Conservation (phyloP, 371 early-diverging fungal species). For the Racocetra persica region DNA sequence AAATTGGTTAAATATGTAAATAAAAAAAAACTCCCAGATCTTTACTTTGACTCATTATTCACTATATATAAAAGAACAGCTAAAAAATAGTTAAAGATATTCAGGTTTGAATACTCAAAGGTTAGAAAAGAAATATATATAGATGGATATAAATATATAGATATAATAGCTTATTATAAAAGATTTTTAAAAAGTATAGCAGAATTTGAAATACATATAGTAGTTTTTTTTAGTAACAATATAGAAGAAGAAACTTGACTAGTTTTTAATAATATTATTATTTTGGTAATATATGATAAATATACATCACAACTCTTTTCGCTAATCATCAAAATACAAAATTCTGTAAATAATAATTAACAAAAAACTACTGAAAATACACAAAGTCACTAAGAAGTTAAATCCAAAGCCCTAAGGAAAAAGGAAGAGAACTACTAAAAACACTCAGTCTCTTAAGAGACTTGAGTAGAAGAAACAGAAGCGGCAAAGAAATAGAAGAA, state of each 20-base stretch:
- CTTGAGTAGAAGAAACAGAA: too few relatives aligned
- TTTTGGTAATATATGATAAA: conserved; percentile 39
- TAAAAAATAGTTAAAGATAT: not conserved
- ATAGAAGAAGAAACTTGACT: not conserved
- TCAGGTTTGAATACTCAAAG: not conserved
- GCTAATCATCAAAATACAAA: too few relatives aligned
- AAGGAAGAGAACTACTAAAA: too few relatives aligned
- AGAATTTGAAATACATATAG: not conserved
- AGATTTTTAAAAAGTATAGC: not conserved
- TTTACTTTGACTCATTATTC: not conserved
- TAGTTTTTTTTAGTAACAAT: not conserved
- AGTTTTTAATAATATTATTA: not conserved
- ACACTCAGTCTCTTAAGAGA: too few relatives aligned
- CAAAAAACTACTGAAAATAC: too few relatives aligned
- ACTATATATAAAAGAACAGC: not conserved
- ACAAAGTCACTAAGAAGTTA: too few relatives aligned
- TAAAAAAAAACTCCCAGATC: not conserved
- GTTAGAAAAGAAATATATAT: conserved; percentile 9
- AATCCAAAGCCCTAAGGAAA: too few relatives aligned
- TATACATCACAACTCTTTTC: too few relatives aligned
- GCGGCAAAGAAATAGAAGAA: too few relatives aligned
- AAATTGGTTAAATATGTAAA: not conserved
- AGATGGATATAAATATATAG: not conserved
- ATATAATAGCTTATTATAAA: not conserved
- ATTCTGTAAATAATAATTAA: too few relatives aligned